phyloP scores from a whole-genome alignment of 2,329 filamentous ascomycete genomes.

The Talaromyces sp. region DNA sequence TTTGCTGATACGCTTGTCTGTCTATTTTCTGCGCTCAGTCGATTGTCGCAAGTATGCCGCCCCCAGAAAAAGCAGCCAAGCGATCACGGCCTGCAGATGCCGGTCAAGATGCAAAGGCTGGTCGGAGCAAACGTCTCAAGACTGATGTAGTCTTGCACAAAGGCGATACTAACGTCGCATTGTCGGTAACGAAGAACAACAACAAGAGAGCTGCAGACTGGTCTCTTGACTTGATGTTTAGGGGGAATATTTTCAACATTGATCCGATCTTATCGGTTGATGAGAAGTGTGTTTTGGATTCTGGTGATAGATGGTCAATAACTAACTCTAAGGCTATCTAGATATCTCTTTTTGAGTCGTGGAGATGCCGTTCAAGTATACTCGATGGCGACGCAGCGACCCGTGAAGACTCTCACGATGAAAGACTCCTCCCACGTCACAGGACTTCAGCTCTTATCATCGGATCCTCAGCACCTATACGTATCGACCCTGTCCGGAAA shows the following conservation, averaged over 20 bases:
- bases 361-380: constrained; percentile 75
- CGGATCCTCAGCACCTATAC: constrained; percentile 51
- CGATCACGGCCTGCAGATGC: constrained; percentile 16
- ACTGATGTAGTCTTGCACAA: constrained; percentile 8
- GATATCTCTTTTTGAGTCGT: constrained; percentile 71
- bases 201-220: constrained; percentile 30
- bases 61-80: constrained; percentile 9
- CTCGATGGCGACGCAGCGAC: constrained; percentile 73
- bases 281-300: constrained; percentile 45
- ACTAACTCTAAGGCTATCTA: constrained; percentile 30
- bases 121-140: constrained; percentile 15
- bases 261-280: constrained; percentile 58
- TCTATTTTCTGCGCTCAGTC: neutral
- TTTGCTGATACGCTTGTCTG: neutral
- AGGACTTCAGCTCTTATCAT: constrained; percentile 51
- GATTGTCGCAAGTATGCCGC: constrained; percentile 5
- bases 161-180: neutral
- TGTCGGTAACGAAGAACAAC: neutral
- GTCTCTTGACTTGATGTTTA: constrained; percentile 49
- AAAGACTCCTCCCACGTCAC: constrained; percentile 47
- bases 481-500: constrained; percentile 50
- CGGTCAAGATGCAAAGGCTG: constrained; percentile 5
- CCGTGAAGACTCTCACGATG: constrained; percentile 66
- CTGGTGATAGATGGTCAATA: neutral
- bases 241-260: constrained; percentile 53